These are phyloP conservation scores for Picea abies DNA, from an alignment of 83 land plant species.

Conservation along the genomic window DNA sequence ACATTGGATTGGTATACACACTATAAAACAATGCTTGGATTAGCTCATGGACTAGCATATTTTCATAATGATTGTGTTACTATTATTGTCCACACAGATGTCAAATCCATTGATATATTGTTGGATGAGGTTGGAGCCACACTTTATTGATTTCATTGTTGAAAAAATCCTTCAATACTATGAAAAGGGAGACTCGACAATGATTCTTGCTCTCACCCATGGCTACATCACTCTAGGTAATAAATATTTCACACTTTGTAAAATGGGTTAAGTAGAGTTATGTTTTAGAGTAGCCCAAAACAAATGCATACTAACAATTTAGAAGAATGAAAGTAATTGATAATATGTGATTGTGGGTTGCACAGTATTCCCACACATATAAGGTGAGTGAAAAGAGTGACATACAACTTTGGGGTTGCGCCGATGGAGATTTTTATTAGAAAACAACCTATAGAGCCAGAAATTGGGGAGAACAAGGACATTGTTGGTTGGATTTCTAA, in stretches of 20 bases:
- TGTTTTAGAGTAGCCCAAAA: no score
- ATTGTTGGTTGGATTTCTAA: no score
- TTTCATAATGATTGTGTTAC: slow-evolving; percentile 60
- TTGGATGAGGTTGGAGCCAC: slow-evolving; percentile 33
- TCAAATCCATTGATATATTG: slow-evolving; percentile 40
- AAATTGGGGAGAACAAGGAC: no score
- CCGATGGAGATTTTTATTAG: slow-evolving; percentile 32
- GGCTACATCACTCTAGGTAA: slow-evolving; percentile 44
- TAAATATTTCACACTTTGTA: neutral
- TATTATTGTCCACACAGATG: slow-evolving; percentile 37
- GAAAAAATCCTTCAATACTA: slow-evolving; percentile 24
- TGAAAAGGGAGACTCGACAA: slow-evolving; percentile 17
- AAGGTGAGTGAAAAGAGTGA: slow-evolving; percentile 21
- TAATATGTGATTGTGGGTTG: no score
- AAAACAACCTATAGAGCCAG: slow-evolving; percentile 10
- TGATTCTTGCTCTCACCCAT: slow-evolving; percentile 25
- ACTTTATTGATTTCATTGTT: slow-evolving; percentile 41
- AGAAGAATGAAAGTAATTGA: no score
- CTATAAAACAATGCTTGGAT: slow-evolving; percentile 20
- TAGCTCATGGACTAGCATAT: slow-evolving; percentile 41
- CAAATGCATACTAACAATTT: no score
- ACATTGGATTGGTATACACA: slow-evolving; percentile 25
- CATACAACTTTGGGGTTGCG: slow-evolving; percentile 38
- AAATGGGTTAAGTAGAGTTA: no score
- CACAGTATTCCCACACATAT: no score